Conservation (phyloP, 306 rosid genomes). For the Lathyrus oleraceus region DNA sequence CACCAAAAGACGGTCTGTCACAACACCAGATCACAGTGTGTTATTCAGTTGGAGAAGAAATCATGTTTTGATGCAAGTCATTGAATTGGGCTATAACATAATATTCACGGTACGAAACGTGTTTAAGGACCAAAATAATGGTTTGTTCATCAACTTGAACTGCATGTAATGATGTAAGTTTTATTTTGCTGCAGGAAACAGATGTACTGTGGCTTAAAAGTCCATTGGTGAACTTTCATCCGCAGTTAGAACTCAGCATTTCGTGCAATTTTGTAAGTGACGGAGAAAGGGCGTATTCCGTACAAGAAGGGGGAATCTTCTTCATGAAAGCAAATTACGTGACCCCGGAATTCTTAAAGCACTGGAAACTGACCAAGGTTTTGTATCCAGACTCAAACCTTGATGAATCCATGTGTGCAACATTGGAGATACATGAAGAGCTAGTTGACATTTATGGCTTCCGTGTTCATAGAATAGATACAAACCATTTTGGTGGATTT, state of each 20-base stretch:
- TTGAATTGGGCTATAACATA: constrained; percentile 55
- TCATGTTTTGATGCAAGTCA: constrained; percentile 35
- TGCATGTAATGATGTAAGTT: not conserved
- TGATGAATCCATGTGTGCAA: constrained; percentile 43
- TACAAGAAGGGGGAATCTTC: constrained; percentile 46
- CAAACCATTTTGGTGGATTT: constrained; percentile 49
- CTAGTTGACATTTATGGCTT: not conserved
- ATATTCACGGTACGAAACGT: constrained; percentile 43
- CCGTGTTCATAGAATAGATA: constrained; percentile 17
- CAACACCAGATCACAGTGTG: not conserved
- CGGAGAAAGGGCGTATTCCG: not conserved
- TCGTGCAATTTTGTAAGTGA: constrained; percentile 40
- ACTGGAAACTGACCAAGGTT: constrained; percentile 40
- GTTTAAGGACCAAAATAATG: not conserved
- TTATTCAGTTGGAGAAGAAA: constrained; percentile 38
- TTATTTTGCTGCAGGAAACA: constrained; percentile 47
- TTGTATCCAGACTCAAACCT: constrained; percentile 31
- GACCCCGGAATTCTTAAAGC: constrained; percentile 39
- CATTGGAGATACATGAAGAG: not conserved
- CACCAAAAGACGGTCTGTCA: constrained; percentile 13
- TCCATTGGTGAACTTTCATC: constrained; percentile 44
- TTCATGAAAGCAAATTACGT: constrained; percentile 38
- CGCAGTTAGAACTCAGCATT: constrained; percentile 29
- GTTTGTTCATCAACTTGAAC: constrained; percentile 1
- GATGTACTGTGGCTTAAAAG: constrained; percentile 64